phyloP scores from a whole-genome alignment of 148 eudicot genomes.

The Chenopodium suecicum region DNA sequence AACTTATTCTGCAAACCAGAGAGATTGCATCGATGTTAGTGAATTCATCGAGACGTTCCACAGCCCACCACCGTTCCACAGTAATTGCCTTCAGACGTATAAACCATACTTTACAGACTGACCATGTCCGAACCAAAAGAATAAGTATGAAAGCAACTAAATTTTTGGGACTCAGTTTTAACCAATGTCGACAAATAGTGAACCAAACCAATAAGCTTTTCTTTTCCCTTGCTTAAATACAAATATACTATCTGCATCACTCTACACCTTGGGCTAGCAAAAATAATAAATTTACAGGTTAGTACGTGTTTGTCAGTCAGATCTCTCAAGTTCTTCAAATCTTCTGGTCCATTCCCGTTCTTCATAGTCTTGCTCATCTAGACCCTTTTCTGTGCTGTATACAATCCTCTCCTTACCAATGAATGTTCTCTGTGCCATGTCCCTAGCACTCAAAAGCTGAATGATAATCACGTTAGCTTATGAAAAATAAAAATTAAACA shows the following conservation, averaged over 20 bases:
- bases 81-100: not conserved
- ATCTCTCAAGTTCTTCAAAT: slow-evolving; percentile 64
- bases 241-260: slow-evolving; percentile 2
- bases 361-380: slow-evolving; percentile 80
- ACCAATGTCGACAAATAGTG: slow-evolving; percentile 6
- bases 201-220: not conserved
- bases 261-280: slow-evolving; percentile 10
- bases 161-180: not conserved
- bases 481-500: not conserved
- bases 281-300: slow-evolving; percentile 30
- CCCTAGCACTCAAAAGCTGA: slow-evolving; percentile 90
- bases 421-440: slow-evolving; percentile 82
- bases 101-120: slow-evolving; percentile 18
- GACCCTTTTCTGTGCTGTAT: slow-evolving; percentile 78
- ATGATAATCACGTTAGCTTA: slow-evolving; percentile 18
- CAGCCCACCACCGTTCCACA: not conserved
- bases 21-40: not conserved
- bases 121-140: not conserved
- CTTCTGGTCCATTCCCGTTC: slow-evolving; percentile 73
- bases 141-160: slow-evolving; percentile 17
- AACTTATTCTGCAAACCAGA: slow-evolving; percentile 4
- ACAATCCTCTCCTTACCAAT: slow-evolving; percentile 83
- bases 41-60: not conserved
- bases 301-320: slow-evolving; percentile 32
- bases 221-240: not conserved